phyloP scores from a whole-genome alignment of 306 rosid genomes.

The Acmispon strigosus region DNA sequence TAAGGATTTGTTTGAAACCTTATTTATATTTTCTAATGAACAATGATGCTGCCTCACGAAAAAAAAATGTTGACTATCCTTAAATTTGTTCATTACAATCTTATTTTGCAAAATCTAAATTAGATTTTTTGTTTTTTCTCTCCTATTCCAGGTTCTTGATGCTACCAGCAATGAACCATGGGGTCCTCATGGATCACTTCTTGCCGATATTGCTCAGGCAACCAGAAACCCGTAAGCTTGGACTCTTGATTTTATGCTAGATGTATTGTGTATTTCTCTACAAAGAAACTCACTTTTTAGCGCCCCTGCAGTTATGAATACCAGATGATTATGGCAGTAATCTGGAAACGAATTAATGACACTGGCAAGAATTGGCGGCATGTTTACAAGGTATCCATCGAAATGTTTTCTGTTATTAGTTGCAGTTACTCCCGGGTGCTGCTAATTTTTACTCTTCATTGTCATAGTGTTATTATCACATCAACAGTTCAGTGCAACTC shows the following conservation, averaged over 20 bases:
- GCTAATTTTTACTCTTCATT: neutral
- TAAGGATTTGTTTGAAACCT: neutral
- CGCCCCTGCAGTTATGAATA: slow-evolving; percentile 75
- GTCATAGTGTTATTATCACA: neutral
- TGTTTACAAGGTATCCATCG: slow-evolving; percentile 75
- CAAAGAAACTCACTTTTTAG: slow-evolving; percentile 24
- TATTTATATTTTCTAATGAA: neutral
- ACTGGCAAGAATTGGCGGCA: slow-evolving; percentile 99
- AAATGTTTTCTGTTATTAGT: slow-evolving; percentile 9
- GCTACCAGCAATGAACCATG: slow-evolving; percentile 99
- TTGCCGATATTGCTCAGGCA: slow-evolving; percentile 89
- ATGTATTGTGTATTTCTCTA: slow-evolving; percentile 12
- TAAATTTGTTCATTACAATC: neutral
- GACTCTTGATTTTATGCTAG: slow-evolving; percentile 7
- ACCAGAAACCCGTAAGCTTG: slow-evolving; percentile 81
- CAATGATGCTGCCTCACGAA: neutral
- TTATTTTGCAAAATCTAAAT: slow-evolving; percentile 1
- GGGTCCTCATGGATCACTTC: slow-evolving; percentile 99
- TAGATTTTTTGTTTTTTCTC: neutral
- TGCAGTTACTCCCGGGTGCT: slow-evolving; percentile 1
- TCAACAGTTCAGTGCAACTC: neutral
- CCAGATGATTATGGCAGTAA: slow-evolving; percentile 87
- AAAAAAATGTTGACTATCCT: neutral
- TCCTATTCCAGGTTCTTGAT: slow-evolving; percentile 74
- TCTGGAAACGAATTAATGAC: slow-evolving; percentile 97